These are phyloP conservation scores for Phytophthora sojae DNA, from an alignment of 352 stramenopile species.

Conservation along the genomic window DNA sequence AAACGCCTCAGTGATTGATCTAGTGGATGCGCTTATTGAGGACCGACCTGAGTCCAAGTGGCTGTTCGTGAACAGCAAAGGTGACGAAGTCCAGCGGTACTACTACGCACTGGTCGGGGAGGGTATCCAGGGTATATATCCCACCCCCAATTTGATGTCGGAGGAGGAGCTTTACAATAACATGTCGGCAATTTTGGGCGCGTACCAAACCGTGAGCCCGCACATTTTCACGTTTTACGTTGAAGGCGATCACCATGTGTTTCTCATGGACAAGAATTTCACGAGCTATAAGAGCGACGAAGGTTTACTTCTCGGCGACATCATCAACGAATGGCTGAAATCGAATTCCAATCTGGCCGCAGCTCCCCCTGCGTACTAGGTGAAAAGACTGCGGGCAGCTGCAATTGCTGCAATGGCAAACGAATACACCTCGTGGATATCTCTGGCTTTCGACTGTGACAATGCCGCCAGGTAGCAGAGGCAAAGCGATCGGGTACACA, in stretches of 20 bases:
- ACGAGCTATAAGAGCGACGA: constrained; percentile 31
- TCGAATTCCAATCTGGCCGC: constrained; percentile 20
- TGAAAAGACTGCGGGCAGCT: not conserved
- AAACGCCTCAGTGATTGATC: constrained; percentile 40
- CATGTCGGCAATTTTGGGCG: constrained; percentile 46
- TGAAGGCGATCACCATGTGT: constrained; percentile 34
- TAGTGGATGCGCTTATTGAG: constrained; percentile 50
- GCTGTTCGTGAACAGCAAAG: constrained; percentile 69
- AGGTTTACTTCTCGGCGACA: constrained; percentile 28
- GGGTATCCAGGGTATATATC: constrained; percentile 48
- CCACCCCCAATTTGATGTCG: constrained; percentile 57
- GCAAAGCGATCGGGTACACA: too few species aligned
- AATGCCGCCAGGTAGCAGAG: too few species aligned
- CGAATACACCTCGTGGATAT: too few species aligned
- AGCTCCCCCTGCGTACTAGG: not conserved
- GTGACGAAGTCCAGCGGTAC: constrained; percentile 56
- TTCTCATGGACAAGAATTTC: constrained; percentile 25
- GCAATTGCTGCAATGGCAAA: not conserved
- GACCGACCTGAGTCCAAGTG: constrained; percentile 48
- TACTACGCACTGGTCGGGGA: constrained; percentile 65
- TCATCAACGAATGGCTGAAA: constrained; percentile 33
- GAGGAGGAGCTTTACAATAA: constrained; percentile 54
- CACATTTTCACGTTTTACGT: constrained; percentile 34
- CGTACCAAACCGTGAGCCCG: constrained; percentile 32
- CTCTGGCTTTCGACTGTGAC: too few species aligned